phyloP scores from a whole-genome alignment of 306 rosid species.

The Oxytropis ochrocephala region DNA sequence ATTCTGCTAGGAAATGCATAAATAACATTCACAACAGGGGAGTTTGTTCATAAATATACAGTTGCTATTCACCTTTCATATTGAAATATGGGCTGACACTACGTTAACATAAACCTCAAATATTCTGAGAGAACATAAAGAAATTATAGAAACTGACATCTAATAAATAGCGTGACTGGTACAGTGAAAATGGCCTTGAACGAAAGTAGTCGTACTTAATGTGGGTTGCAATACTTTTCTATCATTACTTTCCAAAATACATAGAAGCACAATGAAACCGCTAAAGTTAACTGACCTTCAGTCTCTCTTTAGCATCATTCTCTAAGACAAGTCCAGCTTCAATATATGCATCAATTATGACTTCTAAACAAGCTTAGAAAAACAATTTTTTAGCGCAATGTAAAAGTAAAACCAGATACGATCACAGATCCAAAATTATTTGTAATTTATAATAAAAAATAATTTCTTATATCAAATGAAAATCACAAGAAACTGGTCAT shows the following conservation, averaged over 20 bases:
- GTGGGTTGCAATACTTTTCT: background rate
- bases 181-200: background rate
- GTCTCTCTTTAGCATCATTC: constrained; percentile 55
- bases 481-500: background rate
- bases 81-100: constrained; percentile 1
- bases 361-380: constrained; percentile 54
- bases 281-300: constrained; percentile 53
- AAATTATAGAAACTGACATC: background rate
- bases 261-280: background rate
- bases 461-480: background rate
- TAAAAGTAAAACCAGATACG: constrained; percentile 5
- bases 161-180: background rate
- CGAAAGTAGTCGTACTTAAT: background rate
- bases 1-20: background rate
- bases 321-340: constrained; percentile 87
- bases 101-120: background rate
- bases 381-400: background rate
- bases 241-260: background rate
- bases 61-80: background rate
- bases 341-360: constrained; percentile 67
- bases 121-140: background rate
- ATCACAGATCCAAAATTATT: background rate
- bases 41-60: background rate
- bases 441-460: background rate
- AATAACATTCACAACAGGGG: background rate